phyloP scores from a whole-genome alignment of 208 protist species.

The Crithidia fasciculata region DNA sequence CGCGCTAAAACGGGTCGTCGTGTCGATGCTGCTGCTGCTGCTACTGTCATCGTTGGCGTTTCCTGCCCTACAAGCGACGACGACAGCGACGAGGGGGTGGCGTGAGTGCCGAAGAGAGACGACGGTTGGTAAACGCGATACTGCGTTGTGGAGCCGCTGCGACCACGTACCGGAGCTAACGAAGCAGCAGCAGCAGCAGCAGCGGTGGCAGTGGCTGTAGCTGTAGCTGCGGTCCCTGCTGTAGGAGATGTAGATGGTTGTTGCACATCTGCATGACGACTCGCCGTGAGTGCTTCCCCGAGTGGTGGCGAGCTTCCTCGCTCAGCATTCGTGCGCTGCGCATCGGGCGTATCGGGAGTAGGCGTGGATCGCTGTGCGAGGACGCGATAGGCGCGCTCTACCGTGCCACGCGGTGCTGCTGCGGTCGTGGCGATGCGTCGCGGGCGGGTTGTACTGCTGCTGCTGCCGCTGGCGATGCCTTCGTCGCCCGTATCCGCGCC shows the following conservation, averaged over 20 bases:
- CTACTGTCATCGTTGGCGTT: not conserved
- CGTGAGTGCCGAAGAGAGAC: not conserved
- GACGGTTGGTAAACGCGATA: not conserved
- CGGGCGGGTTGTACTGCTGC: not conserved
- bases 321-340: not conserved
- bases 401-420: not conserved
- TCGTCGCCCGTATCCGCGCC: not conserved
- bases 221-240: not conserved
- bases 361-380: not conserved
- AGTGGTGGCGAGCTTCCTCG: not conserved
- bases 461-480: not conserved
- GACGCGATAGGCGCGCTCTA: not conserved
- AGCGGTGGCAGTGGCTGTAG: not conserved
- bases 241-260: not conserved
- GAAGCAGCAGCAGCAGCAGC: not conserved
- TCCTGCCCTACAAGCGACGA: not conserved
- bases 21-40: not conserved
- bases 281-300: not conserved
- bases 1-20: not conserved
- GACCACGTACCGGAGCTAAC: not conserved
- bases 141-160: slow-evolving; percentile 2
- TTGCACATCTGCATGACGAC: not conserved
- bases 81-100: not conserved
- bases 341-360: not conserved
- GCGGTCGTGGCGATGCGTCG: not conserved